Evolutionary conservation across 2,329 filamentous ascomycete genomes (phyloP).

Genomic region (Fusarium equiseti): DNA sequence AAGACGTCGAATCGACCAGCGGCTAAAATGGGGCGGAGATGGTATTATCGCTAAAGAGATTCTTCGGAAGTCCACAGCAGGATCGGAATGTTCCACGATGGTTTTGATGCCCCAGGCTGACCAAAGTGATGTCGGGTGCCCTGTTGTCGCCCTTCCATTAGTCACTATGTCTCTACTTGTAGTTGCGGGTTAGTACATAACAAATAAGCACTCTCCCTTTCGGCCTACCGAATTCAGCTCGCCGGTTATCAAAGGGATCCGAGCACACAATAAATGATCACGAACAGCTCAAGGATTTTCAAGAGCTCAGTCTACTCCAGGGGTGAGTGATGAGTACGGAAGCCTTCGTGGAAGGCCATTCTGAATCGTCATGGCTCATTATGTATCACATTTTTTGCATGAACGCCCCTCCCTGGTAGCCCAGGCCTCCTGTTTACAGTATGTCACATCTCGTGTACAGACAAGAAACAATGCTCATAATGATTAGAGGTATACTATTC

Average conservation of each 20-base stretch:
- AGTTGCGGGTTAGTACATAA: neutral
- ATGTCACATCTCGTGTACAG: neutral
- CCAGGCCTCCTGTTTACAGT: neutral
- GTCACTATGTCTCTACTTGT: neutral
- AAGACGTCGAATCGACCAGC: constrained; percentile 43
- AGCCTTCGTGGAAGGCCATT: constrained; percentile 1
- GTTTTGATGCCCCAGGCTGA: constrained; percentile 11
- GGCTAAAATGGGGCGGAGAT: constrained; percentile 51
- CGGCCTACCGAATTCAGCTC: constrained; percentile 39
- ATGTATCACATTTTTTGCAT: neutral
- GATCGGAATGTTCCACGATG: constrained; percentile 37
- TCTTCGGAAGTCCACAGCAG: constrained; percentile 42
- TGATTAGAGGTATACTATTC: constrained; percentile 4
- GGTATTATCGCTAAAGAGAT: constrained; percentile 39
- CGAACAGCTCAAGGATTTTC: neutral
- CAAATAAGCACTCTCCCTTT: neutral
- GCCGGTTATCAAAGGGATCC: constrained; percentile 15
- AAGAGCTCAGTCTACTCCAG: neutral
- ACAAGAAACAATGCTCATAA: neutral
- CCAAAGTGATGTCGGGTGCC: constrained; percentile 1
- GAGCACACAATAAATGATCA: neutral
- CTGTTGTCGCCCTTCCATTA: neutral
- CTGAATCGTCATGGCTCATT: constrained; percentile 14
- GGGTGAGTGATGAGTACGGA: neutral
- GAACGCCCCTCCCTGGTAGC: neutral